phyloP scores from a whole-genome alignment of 2,329 filamentous ascomycete genomes.

The Dendryphion nanum region DNA sequence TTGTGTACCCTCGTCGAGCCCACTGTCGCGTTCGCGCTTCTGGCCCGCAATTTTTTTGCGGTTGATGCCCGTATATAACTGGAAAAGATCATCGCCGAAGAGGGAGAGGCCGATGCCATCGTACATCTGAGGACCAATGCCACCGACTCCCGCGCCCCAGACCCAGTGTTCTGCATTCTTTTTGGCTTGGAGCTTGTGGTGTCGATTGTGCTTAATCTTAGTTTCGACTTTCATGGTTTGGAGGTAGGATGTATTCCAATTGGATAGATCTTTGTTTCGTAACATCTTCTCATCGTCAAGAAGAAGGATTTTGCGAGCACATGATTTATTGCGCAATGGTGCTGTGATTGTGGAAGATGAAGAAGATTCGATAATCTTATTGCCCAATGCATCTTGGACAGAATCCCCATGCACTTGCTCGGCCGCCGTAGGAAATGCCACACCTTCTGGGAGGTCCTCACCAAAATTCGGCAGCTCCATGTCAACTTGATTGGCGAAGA shows the following conservation, averaged over 20 bases:
- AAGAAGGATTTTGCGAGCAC: slow-evolving; percentile 42
- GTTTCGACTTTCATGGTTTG: slow-evolving; percentile 57
- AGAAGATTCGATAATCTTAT: slow-evolving; percentile 16
- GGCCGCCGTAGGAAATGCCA: slow-evolving; percentile 20
- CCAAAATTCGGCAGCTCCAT: slow-evolving; percentile 32
- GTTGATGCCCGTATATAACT: slow-evolving; percentile 44
- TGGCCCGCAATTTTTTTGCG: slow-evolving; percentile 19
- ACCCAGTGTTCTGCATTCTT: slow-evolving; percentile 64
- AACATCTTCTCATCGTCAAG: slow-evolving; percentile 54
- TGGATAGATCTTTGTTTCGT: slow-evolving; percentile 54
- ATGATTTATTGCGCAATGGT: slow-evolving; percentile 39
- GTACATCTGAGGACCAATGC: slow-evolving; percentile 51
- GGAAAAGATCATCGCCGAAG: slow-evolving; percentile 55
- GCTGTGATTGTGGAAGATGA: slow-evolving; percentile 42
- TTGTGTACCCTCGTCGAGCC: slow-evolving; percentile 34
- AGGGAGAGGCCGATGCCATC: slow-evolving; percentile 56
- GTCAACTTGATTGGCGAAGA: slow-evolving; percentile 24
- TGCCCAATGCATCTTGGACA: too few relatives aligned
- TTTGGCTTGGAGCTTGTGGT: slow-evolving; percentile 51
- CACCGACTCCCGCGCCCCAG: slow-evolving; percentile 56
- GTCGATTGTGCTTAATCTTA: slow-evolving; percentile 46
- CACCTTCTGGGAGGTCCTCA: slow-evolving; percentile 32
- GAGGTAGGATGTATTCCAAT: slow-evolving; percentile 60
- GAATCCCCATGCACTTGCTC: slow-evolving; percentile 20
- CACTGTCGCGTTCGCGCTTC: slow-evolving; percentile 36